Percentiles rank a stretch among this genome's conserved stretches.
Evolutionary conservation across 2,329 filamentous ascomycete species (phyloP).

Genomic region (Saccharata proteae): DNA sequence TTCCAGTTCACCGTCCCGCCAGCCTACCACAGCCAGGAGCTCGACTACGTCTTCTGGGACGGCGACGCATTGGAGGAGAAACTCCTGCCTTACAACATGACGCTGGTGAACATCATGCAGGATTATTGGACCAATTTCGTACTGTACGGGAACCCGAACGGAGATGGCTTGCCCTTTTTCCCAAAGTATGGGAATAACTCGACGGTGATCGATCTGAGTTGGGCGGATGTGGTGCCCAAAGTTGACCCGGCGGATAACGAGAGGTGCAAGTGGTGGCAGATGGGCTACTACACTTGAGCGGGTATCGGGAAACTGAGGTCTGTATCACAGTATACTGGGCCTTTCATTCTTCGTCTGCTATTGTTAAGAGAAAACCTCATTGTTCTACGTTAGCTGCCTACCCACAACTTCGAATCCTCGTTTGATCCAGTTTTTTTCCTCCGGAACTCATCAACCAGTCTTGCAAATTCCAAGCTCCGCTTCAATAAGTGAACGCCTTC

Average conservation of each 20-base stretch:
- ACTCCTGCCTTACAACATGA: too few relatives aligned
- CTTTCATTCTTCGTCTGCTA: too few relatives aligned
- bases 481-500: too few relatives aligned
- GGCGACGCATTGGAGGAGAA: too few relatives aligned
- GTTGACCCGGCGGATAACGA: conserved; percentile 35
- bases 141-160: conserved; percentile 23
- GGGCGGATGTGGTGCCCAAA: conserved; percentile 27
- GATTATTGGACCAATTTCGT: conserved; percentile 35
- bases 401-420: too few relatives aligned
- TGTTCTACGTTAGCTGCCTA: too few relatives aligned
- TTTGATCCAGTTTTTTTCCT: too few relatives aligned
- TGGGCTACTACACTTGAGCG: conserved; percentile 26
- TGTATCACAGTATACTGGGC: too few relatives aligned
- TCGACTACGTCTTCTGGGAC: conserved; percentile 41
- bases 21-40: conserved; percentile 41
- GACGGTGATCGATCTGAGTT: conserved; percentile 33
- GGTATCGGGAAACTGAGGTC: too few relatives aligned
- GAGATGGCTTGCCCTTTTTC: conserved; percentile 31
- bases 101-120: conserved; percentile 32
- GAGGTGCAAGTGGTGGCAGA: conserved; percentile 44
- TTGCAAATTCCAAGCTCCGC: too few relatives aligned
- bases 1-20: conserved; percentile 44
- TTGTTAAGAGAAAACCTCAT: too few relatives aligned
- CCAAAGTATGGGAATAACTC: conserved; percentile 34
- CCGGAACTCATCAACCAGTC: too few relatives aligned